Base-by-base conservation (phyloP, 2,329 filamentous ascomycete species). In the Pleoardoris graminearum region DNA sequence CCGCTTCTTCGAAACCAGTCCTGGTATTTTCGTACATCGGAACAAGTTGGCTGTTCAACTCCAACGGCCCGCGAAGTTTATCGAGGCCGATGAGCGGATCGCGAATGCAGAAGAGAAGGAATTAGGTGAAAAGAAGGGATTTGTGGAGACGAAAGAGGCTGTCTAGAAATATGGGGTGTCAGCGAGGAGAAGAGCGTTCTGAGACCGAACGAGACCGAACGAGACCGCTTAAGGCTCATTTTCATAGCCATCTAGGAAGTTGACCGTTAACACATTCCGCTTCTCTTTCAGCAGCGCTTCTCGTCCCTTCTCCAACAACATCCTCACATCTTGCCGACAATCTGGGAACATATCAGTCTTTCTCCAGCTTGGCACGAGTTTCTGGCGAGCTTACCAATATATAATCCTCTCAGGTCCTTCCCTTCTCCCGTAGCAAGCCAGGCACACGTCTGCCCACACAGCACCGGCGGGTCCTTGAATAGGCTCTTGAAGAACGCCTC, bases 21-120 rank as follows among this genome's bases (percentile, higher is more conserved):
- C 68, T 1, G 66, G 63, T 2, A 51, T 82, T 3, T 69, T 83
- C 7, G 76, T 83, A 8, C 73, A 76, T 58, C 67, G 63, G 3
- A 79, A 83, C 49, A 77, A 78, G 44, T 71, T 81, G 25, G 80
- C 79, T 0, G 76, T 77, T 5, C 71, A 68, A 4, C 67, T 73
- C 5, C 76, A 76, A 55, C 71, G 80, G 23, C 80, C 80, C 1
- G 55, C 65, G n/a, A 75, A 77, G 51, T 82, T 77, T 45, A 75
- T 79, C 16, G 75, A 81, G 53, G 74, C 74, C 12, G 78, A 82
- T 57, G 71, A 78, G 45, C 48, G 69, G 57, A 67, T 71, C 68
- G 30, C 55, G 55, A 27, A 41, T 22, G 53, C 54, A 23, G 52
- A 53, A 22, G 59, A 62, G 19, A 52, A 54, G 3, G 44, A 39